Base-by-base conservation (phyloP, 2,329 filamentous ascomycete genomes). In the Fusarium paranaense region DNA sequence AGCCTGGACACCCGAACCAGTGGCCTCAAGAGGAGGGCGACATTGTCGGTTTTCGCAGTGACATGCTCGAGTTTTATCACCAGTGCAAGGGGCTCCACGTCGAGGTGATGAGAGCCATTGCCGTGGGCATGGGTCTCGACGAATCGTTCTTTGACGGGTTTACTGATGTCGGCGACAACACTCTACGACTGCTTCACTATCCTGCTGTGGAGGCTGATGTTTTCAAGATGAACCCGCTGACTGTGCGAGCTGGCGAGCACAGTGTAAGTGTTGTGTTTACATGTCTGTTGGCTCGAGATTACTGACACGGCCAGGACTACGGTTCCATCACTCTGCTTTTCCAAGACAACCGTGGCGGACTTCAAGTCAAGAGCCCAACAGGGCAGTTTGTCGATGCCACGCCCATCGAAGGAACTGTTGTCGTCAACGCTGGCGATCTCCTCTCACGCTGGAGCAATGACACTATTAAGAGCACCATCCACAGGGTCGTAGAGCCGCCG, bases 381-480 rank as follows among this genome's bases (percentile, higher is more conserved):
- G 94, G 94, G 2, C 90, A 88, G 0, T 98, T 95, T 78, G 91
- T 98, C 42, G 90, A 98, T 78, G 95, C 94, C 1, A 94, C 90
- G 8, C 95, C 95, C 0, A 96, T 97, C 69, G 87, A 91, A 38
- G 92, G 91, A 64, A 95, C 94, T 0, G 92, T 97, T 45, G 94
- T 98, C 13, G 90, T 98, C 73, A 98, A 98, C 79, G 95, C 95
- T 0, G 95, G 95, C 1, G 95, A 98, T 80, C 81, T 98, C 75
- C 85, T 98, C 59, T 92, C 94, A 1, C 87, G 95, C 62, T 98
- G 95, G 95, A 94, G 93, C 73, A 98, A 98, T 79, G 94, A 97
- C 79, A 93, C 90, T 6, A 97, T 98, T 84, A 95, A 93, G 85
- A 96, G 93, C 80, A 98, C 95, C 5, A 90, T 95, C 69, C 95